Percentiles rank a stretch among this genome's conserved stretches.
phyloP scores from a whole-genome alignment of 768 basidiomycete genomes.

The Boletus patriciae region DNA sequence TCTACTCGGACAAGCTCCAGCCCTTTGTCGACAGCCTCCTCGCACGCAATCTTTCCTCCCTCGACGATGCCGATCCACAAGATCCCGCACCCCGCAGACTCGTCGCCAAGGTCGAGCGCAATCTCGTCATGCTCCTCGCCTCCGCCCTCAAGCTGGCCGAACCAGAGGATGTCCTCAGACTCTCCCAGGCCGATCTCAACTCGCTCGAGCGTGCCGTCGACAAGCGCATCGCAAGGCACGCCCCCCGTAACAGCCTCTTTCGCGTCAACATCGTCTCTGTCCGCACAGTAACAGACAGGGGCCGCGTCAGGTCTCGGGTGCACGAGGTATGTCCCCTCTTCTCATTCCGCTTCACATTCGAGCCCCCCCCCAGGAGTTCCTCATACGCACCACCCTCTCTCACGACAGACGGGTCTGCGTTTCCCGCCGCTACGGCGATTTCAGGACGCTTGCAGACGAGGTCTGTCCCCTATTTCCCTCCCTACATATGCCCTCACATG shows the following conservation, averaged over 20 bases:
- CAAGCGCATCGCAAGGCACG: slow-evolving; percentile 53
- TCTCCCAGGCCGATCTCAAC: slow-evolving; percentile 82
- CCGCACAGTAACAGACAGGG: slow-evolving; percentile 78
- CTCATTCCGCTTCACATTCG: background rate
- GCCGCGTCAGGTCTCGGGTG: slow-evolving; percentile 76
- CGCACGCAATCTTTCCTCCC: slow-evolving; percentile 70
- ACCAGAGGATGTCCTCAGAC: slow-evolving; percentile 85
- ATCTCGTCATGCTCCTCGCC: slow-evolving; percentile 77
- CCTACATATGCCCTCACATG: slow-evolving; percentile 10
- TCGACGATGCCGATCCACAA: slow-evolving; percentile 60
- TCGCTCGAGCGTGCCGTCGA: slow-evolving; percentile 71
- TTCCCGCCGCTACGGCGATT: slow-evolving; percentile 93
- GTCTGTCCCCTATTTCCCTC: slow-evolving; percentile 39
- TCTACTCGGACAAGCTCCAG: slow-evolving; percentile 94
- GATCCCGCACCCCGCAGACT: slow-evolving; percentile 66
- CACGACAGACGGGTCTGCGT: slow-evolving; percentile 79
- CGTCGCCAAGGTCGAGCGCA: slow-evolving; percentile 79
- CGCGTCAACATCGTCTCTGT: slow-evolving; percentile 92
- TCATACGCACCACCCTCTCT: slow-evolving; percentile 81
- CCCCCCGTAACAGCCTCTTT: slow-evolving; percentile 57
- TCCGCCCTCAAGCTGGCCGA: slow-evolving; percentile 82
- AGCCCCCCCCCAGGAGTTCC: slow-evolving; percentile 74
- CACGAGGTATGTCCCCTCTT: slow-evolving; percentile 67
- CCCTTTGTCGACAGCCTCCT: slow-evolving; percentile 86
- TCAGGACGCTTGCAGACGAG: slow-evolving; percentile 83